These are phyloP conservation scores for Nicotiana attenuata DNA, from an alignment of 257 asterid genomes.

Conservation along the genomic window DNA sequence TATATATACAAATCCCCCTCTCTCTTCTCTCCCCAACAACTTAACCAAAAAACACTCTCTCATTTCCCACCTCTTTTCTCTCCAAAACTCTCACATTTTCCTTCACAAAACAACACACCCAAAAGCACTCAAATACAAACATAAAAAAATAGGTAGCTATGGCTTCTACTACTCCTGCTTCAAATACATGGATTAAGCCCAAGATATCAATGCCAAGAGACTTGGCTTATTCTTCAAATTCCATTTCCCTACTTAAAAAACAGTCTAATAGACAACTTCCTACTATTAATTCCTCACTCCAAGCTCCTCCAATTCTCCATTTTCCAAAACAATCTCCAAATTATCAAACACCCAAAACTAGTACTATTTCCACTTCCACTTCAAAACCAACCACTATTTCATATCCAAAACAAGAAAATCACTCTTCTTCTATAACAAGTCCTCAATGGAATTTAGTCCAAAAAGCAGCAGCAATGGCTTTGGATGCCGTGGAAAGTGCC, in stretches of 20 bases:
- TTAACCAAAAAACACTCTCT: not conserved
- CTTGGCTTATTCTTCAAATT: slow-evolving; percentile 11
- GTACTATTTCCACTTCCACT: slow-evolving; percentile 7
- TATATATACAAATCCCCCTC: slow-evolving; percentile 1
- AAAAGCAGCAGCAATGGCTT: slow-evolving; percentile 71
- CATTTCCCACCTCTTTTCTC: not conserved
- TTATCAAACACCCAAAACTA: slow-evolving; percentile 23
- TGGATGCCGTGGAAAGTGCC: slow-evolving; percentile 67
- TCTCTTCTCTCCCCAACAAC: slow-evolving; percentile 10
- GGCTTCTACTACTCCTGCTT: slow-evolving; percentile 29
- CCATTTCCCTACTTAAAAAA: slow-evolving; percentile 11
- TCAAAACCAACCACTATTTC: not conserved
- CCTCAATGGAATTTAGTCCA: slow-evolving; percentile 72
- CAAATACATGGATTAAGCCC: slow-evolving; percentile 45
- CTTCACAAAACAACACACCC: slow-evolving; percentile 8
- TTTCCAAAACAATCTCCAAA: slow-evolving; percentile 43
- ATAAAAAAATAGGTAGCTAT: slow-evolving; percentile 40
- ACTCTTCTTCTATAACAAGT: slow-evolving; percentile 6
- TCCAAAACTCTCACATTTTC: not conserved
- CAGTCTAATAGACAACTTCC: slow-evolving; percentile 9
- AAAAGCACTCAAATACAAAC: not conserved
- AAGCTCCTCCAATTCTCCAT: slow-evolving; percentile 48
- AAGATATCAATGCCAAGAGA: slow-evolving; percentile 17
- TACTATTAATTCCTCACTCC: slow-evolving; percentile 40
- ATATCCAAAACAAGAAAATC: not conserved